phyloP scores from a whole-genome alignment of 495 filamentous ascomycete species.

The Diplogelasinospora grovesii region DNA sequence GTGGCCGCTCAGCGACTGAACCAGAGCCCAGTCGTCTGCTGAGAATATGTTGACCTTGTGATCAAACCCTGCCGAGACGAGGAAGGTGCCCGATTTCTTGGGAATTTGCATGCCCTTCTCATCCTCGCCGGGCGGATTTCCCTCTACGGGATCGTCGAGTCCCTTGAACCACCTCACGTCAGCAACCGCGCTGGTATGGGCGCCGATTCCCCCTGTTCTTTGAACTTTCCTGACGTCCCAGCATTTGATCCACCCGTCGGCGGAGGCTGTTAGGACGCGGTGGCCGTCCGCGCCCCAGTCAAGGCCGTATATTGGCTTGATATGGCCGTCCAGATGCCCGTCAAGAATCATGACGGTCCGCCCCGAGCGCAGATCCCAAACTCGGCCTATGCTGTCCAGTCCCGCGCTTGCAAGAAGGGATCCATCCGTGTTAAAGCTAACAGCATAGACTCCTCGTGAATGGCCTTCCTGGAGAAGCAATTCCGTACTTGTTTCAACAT shows the following conservation, averaged over 20 bases:
- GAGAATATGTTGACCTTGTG: constrained; percentile 93
- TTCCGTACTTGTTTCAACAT: constrained; percentile 76
- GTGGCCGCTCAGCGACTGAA: constrained; percentile 84
- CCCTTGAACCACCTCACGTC: constrained; percentile 95
- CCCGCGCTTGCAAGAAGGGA: constrained; percentile 85
- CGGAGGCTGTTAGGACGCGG: constrained; percentile 81
- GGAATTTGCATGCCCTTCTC: constrained; percentile 55
- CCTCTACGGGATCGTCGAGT: constrained; percentile 53
- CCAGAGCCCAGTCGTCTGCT: constrained; percentile 88
- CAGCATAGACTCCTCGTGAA: constrained; percentile 80
- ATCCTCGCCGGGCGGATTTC: constrained; percentile 50
- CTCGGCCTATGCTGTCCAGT: constrained; percentile 85
- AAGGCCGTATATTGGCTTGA: constrained; percentile 84
- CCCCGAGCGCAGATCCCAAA: constrained; percentile 95
- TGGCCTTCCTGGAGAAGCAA: constrained; percentile 91
- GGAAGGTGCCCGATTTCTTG: constrained; percentile 76
- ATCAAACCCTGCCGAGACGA: constrained; percentile 87
- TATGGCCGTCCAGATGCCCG: constrained; percentile 73
- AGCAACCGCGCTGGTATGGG: constrained; percentile 84
- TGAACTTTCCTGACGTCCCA: constrained; percentile 92
- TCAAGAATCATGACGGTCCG: constrained; percentile 94
- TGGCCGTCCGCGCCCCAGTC: constrained; percentile 92
- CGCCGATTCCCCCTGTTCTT: constrained; percentile 75
- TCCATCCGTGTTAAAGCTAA: constrained; percentile 84
- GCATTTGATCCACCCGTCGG: constrained; percentile 92